Base-by-base conservation (phyloP, 2,329 filamentous ascomycete genomes). In the Phyllosticta capitalensis region DNA sequence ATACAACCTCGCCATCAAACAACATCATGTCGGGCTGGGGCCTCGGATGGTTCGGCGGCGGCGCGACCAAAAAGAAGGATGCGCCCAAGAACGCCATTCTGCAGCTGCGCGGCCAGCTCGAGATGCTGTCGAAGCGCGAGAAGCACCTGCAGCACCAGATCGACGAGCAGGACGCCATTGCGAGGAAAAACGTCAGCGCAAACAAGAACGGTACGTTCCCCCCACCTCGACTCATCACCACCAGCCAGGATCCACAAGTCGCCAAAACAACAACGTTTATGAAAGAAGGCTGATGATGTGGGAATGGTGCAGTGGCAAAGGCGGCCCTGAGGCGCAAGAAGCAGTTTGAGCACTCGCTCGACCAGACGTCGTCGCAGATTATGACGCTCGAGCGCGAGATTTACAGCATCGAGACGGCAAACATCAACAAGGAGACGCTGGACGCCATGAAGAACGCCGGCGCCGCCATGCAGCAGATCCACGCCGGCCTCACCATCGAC, bases 91-190 rank as follows among this genome's bases (percentile, higher is more conserved):
- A 96, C 79, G 94, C 94, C 66, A 99, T 99, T 69, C 81, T 99
- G 60, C 84, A 83, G 62, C 79, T 99, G 70, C 85, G 94, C 67
- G 83, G 87, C 69, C 92, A 96, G 78, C 82, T 97, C 52, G 92
- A 96, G 68, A 97, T 97, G 92, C 82, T 99, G 71, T 90, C 95
- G 78, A 99, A 99, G 82, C 83, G 92, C 62, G 92, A 97, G 80
- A 89, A 84, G 74, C 90, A 97, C 72, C 77, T 97, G 63, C 88
- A 94, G 75, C 88, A 83, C 64, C 91, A 95, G 79, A 96, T 97
- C 79, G 87, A 90, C 24, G 91, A 97, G 74, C 92, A 97, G 74
- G 90, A 96, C 68, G 82, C 82, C 45, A 83, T 95, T 65, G 94
- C 94, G 52, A 83, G 89, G 75, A 96, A 96, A 81, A 87, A 94